Evolutionary conservation across 2,329 filamentous ascomycete genomes (phyloP), one percentile per base, ranked within the genome.

Genomic region (Colletotrichum scovillei): DNA sequence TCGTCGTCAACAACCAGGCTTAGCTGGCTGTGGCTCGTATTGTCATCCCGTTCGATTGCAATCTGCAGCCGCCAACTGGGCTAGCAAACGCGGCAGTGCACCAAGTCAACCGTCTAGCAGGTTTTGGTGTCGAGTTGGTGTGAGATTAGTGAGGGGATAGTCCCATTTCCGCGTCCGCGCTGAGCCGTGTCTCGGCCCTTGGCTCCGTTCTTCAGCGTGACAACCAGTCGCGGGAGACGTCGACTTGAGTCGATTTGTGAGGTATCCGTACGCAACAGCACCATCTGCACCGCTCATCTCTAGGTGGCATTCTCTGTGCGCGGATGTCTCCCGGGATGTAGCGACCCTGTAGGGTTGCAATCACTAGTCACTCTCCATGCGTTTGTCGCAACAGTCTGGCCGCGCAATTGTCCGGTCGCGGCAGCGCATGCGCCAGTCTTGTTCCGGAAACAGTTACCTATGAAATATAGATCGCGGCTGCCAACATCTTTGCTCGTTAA

Each of bases 71-170:
- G 67, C 67, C 60, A 53, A 32, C 38, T 68, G 62, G 42, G 42
- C 63, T 59, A 65, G 68, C 53, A 71, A 52, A 65, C 74, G 74
- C 74, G 74, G 72, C 72, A 68, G 74, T 72, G 74, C 73, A 59
- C 42, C 62, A 8, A 16, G 22, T 52, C 30, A 19, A n/a, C 16
- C 42, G 42, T 49, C 42, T n/a, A 62, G 56, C 62, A 67, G 52
- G 56, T 67, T 66, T 42, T 53, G 49, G 46, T 67, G 28, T 24
- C 9, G 38, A 53, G 42, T 64, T 42, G 60, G 60, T 26, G 67
- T 70, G 70, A 65, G 59, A 73, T 73, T 73, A 65, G 60, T 56
- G 42, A 65, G 32, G 67, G 28, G 8, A 42, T 14, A 22, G 67
- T 64, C 32, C 35, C 60, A 42, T 59, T 73, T 62, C 55, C 32